Evolutionary conservation across 2,329 filamentous ascomycete species (phyloP), one percentile per base, ranked within the genome.

Genomic region (Aspergillus flavus): DNA sequence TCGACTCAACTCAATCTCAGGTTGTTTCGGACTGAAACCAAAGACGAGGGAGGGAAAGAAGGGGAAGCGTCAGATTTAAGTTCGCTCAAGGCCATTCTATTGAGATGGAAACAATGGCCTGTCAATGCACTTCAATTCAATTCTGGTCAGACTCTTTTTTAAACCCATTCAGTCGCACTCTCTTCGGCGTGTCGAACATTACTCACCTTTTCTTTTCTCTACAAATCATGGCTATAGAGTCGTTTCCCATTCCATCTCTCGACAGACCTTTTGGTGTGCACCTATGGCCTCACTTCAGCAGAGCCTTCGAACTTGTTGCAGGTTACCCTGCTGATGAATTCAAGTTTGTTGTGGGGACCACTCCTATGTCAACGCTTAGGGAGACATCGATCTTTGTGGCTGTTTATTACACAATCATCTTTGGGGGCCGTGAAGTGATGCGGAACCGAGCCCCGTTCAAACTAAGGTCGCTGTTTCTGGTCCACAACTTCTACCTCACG

Each of bases 401-500:
- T 75, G 82, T 91, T 76, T 98, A 97, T 89, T 97, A 97, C 80
- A 82, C 90, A 70, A 83, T 97, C 81, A 95, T 98, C 74, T 95
- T 97, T 69, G 93, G 93, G 66, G 94, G 94, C 63, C 87, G 94
- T 69, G 92, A 96, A 80, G 77, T 93, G 71, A 97, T 98, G 94
- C 91, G 92, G 80, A 89, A 90, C 74, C 87, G 92, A 67, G 85
- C 89, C 76, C 85, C 94, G 30, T 90, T 94, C 83, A 91, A 94
- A 85, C 87, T 97, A 75, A 94, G 91, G 83, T 84, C 85, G 21
- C 83, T 94, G 62, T 97, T 97, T 85, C 91, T 97, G 82, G 86
- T 97, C 76, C 94, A 98, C 87, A 98, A 98, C 86, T 89, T 97
- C 74, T 89, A 93, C 83, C 84, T 98, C 75, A 97, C 94, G 48